A percentile compares a stretch with the other conserved stretches of the same genome.
These are phyloP conservation scores for Malassezia vespertilionis DNA, from an alignment of 1,284 basidiomycete genomes.

Conservation along the genomic window DNA sequence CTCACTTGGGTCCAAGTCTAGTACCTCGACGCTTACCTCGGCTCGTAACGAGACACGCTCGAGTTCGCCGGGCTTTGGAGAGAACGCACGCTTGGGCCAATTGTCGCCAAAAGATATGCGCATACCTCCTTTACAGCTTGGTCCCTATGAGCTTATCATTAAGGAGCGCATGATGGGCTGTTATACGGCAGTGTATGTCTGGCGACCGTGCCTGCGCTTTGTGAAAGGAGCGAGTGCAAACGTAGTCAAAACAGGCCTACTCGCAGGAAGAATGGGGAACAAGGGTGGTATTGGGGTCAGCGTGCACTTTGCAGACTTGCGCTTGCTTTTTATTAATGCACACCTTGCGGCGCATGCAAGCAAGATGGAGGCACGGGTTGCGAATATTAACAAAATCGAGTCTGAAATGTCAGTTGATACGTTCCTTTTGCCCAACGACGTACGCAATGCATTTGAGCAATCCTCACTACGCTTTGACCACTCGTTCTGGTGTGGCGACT, in stretches of 20 bases:
- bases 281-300: slow-evolving; percentile 67
- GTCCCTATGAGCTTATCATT: slow-evolving; percentile 64
- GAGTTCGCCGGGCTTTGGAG: too few species aligned
- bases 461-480: slow-evolving; percentile 72
- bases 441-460: slow-evolving; percentile 51
- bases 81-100: too few species aligned
- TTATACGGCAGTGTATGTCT: slow-evolving; percentile 52
- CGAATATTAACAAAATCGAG: slow-evolving; percentile 51
- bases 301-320: slow-evolving; percentile 61
- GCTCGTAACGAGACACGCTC: too few species aligned
- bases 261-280: slow-evolving; percentile 73
- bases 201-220: slow-evolving; percentile 32
- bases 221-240: slow-evolving; percentile 50
- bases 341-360: slow-evolving; percentile 58
- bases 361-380: slow-evolving; percentile 42
- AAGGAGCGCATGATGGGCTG: slow-evolving; percentile 83
- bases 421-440: slow-evolving; percentile 57
- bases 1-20: too few species aligned
- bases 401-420: slow-evolving; percentile 52
- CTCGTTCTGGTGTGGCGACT: slow-evolving; percentile 54
- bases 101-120: background rate
- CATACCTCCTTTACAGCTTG: slow-evolving; percentile 21
- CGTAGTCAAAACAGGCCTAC: slow-evolving; percentile 70
- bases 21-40: too few species aligned
- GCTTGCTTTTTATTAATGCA: slow-evolving; percentile 71